Evolutionary conservation across 192 early-diverging fungal genomes (phyloP).

Genomic region (Lobosporangium transversale): DNA sequence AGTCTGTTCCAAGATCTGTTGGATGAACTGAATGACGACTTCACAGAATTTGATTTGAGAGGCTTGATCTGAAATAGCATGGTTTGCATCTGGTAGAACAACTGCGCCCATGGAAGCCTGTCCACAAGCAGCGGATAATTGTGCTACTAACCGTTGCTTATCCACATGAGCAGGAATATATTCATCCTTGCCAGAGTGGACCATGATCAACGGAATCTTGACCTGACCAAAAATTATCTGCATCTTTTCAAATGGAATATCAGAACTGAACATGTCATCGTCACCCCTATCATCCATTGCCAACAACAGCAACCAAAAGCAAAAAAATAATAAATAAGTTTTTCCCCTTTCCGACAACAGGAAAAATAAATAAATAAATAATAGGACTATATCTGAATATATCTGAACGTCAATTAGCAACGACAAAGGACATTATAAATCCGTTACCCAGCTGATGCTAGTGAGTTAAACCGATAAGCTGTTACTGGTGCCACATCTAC

Average conservation of each 20-base stretch:
- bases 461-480: slow-evolving; percentile 51
- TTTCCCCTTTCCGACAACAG: too few species aligned
- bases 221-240: slow-evolving; percentile 31
- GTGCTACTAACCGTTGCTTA: slow-evolving; percentile 17
- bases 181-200: slow-evolving; percentile 46
- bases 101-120: slow-evolving; percentile 11
- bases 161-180: slow-evolving; percentile 41
- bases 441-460: slow-evolving; percentile 51
- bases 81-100: slow-evolving; percentile 42
- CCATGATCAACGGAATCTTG: slow-evolving; percentile 20
- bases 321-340: too few species aligned
- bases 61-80: slow-evolving; percentile 36
- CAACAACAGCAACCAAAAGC: too few species aligned
- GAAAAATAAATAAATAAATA: background rate
- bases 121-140: slow-evolving; percentile 13
- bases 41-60: slow-evolving; percentile 43
- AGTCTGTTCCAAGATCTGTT: background rate
- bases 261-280: slow-evolving; percentile 55
- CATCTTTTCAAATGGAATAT: slow-evolving; percentile 32
- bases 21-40: slow-evolving; percentile 30
- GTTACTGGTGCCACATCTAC: slow-evolving; percentile 48
- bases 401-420: too few species aligned
- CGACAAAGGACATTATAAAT: too few species aligned
- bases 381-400: background rate
- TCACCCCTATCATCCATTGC: slow-evolving; percentile 25